These are phyloP conservation scores for Cicer bijugum DNA, from an alignment of 306 rosid genomes.

Conservation along the genomic window DNA sequence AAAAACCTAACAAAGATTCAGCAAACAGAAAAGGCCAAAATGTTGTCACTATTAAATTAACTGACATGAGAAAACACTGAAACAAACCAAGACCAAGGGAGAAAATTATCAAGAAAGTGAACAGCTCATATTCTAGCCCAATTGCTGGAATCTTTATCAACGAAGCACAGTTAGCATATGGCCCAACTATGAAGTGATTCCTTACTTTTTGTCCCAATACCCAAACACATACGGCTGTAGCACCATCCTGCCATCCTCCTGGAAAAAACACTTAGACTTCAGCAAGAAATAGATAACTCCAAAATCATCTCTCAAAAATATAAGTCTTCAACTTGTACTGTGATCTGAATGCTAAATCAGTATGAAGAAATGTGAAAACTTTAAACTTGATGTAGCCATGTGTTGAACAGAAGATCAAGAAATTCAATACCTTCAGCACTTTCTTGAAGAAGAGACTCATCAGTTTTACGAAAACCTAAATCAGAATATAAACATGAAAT, in stretches of 20 bases:
- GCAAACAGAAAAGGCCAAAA: slow-evolving; percentile 29
- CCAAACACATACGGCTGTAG: slow-evolving; percentile 92
- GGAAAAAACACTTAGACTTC: slow-evolving; percentile 41
- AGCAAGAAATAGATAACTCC: slow-evolving; percentile 44
- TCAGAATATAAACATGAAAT: slow-evolving; percentile 27
- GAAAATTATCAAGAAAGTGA: slow-evolving; percentile 6
- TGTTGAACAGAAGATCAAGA: slow-evolving; percentile 27
- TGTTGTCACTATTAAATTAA: neutral
- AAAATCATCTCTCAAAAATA: slow-evolving; percentile 38
- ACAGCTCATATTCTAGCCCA: slow-evolving; percentile 3
- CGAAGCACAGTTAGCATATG: slow-evolving; percentile 1
- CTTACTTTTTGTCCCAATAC: slow-evolving; percentile 74
- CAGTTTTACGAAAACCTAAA: slow-evolving; percentile 80
- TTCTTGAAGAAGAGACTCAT: slow-evolving; percentile 75
- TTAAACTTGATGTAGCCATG: slow-evolving; percentile 11
- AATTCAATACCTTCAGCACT: slow-evolving; percentile 64
- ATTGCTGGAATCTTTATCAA: slow-evolving; percentile 12
- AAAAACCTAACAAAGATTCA: slow-evolving; percentile 62
- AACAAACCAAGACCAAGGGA: slow-evolving; percentile 34
- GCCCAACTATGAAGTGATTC: neutral
- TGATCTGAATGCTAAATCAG: neutral
- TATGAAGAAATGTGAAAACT: slow-evolving; percentile 13
- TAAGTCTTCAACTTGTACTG: slow-evolving; percentile 2
- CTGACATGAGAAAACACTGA: neutral
- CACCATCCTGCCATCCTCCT: slow-evolving; percentile 98